A percentile compares a stretch with the other conserved stretches of the same genome.
phyloP scores from a whole-genome alignment of 768 basidiomycete species.

The Crepidotus variabilis region DNA sequence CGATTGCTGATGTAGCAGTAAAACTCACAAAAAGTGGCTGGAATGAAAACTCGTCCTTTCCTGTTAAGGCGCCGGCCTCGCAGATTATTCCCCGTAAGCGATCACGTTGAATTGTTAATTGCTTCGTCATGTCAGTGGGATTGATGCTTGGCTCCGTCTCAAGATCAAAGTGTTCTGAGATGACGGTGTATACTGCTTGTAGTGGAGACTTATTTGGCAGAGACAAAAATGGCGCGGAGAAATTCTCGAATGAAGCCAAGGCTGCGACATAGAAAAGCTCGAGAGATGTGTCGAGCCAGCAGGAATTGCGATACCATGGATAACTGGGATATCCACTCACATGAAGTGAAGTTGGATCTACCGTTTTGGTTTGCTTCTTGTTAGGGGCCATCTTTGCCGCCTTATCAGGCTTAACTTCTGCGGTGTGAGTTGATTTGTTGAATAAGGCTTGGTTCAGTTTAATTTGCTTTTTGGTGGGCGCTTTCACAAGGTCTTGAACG shows the following conservation, averaged over 20 bases:
- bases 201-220: neutral
- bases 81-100: neutral
- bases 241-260: neutral
- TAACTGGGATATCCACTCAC: slow-evolving; percentile 2
- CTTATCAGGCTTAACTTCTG: neutral
- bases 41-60: neutral
- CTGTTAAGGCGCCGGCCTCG: neutral
- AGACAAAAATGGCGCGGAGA: neutral
- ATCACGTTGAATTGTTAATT: neutral
- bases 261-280: slow-evolving; percentile 12
- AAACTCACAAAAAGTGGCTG: neutral
- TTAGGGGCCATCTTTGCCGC: neutral
- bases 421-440: neutral
- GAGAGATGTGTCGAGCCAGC: slow-evolving; percentile 17
- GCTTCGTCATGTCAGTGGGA: neutral
- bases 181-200: neutral
- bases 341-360: neutral
- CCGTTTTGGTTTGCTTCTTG: neutral
- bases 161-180: neutral
- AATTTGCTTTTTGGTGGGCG: neutral
- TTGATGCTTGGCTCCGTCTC: neutral
- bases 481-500: slow-evolving; percentile 9
- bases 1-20: neutral
- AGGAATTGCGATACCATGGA: slow-evolving; percentile 12
- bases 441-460: neutral